phyloP scores from a whole-genome alignment of 1,284 basidiomycete species.

The Tilletia indica region DNA sequence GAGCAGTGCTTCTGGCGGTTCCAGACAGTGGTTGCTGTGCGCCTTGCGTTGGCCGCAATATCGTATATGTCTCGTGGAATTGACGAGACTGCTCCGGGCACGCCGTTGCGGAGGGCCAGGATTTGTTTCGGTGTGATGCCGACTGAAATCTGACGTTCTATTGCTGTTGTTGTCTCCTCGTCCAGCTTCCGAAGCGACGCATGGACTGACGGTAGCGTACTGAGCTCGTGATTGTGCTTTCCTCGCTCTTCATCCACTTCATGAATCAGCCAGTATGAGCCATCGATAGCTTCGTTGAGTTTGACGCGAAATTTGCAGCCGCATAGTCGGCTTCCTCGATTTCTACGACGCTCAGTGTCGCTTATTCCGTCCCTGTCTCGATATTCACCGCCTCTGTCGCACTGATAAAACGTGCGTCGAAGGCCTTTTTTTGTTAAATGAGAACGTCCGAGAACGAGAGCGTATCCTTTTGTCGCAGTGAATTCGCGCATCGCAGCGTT shows the following conservation, averaged over 20 bases:
- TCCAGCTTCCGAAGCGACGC: neutral
- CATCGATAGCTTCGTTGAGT: neutral
- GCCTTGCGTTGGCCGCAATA: neutral
- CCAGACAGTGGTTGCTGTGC: neutral
- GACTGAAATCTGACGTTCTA: conserved; percentile 1
- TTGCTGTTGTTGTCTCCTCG: neutral
- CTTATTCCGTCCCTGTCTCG: neutral
- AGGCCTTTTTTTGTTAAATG: neutral
- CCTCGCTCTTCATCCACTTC: neutral
- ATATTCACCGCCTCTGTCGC: neutral
- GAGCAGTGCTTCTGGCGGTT: neutral
- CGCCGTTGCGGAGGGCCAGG: neutral
- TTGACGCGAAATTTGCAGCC: neutral
- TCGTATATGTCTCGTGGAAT: neutral
- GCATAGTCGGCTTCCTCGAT: neutral
- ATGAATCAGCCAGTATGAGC: neutral
- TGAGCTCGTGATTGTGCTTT: neutral
- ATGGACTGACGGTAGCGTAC: neutral
- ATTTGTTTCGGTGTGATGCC: neutral
- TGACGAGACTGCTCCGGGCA: neutral
- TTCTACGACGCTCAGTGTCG: neutral
- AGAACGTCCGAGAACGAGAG: neutral
- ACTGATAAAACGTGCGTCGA: neutral
- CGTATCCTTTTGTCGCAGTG: neutral
- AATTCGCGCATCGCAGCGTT: neutral